A percentile compares a stretch with the other conserved stretches of the same genome.
phyloP scores from a whole-genome alignment of 1,284 basidiomycete species.

The Cryptococcus floricola region DNA sequence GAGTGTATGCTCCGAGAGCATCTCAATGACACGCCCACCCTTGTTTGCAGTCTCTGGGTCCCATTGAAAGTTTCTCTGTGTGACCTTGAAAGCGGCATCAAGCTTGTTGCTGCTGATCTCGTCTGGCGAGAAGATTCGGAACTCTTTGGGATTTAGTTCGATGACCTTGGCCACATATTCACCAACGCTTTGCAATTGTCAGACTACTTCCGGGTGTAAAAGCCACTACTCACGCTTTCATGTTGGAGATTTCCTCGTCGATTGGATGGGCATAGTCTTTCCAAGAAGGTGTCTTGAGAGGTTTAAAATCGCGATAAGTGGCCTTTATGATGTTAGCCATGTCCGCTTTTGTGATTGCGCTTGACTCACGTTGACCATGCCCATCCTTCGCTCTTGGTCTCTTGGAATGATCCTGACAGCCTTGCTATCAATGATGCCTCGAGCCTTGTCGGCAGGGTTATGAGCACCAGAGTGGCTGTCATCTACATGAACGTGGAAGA shows the following conservation, averaged over 20 bases:
- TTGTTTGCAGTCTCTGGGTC: constrained; percentile 58
- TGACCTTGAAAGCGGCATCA: constrained; percentile 63
- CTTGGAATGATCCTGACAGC: constrained; percentile 43
- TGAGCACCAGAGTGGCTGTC: constrained; percentile 20
- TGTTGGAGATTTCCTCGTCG: constrained; percentile 63
- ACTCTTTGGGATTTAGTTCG: constrained; percentile 65
- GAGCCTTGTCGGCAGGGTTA: constrained; percentile 21
- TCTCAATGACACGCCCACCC: constrained; percentile 76
- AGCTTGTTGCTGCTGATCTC: constrained; percentile 81
- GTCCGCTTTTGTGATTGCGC: background rate
- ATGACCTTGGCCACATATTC: constrained; percentile 52
- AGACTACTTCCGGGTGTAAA: background rate
- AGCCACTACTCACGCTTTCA: constrained; percentile 57
- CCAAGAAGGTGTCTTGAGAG: constrained; percentile 67
- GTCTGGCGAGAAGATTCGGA: constrained; percentile 89
- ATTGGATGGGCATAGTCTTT: constrained; percentile 55
- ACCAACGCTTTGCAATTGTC: constrained; percentile 21
- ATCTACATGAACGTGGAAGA: constrained; percentile 57
- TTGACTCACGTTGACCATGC: constrained; percentile 29
- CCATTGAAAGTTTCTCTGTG: constrained; percentile 69
- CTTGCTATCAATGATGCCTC: constrained; percentile 33
- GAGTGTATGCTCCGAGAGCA: constrained; percentile 81
- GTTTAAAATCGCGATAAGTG: constrained; percentile 61
- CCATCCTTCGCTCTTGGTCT: constrained; percentile 37
- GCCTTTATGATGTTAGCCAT: constrained; percentile 48